Base-by-base conservation (phyloP, 31 red algal species). In the Endocladia muricata region DNA sequence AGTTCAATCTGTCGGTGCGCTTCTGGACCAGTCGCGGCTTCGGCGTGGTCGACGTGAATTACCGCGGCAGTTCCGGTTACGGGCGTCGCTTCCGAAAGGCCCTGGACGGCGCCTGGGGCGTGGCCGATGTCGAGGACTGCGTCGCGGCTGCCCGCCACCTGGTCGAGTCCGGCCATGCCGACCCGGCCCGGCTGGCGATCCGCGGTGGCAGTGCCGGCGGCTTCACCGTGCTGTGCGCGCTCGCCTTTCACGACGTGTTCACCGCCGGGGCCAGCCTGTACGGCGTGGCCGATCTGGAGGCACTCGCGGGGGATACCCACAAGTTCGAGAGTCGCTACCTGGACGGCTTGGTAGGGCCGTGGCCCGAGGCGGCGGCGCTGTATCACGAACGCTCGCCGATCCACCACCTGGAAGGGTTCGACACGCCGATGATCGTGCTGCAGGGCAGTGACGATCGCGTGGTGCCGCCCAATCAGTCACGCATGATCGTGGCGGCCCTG, bases 151-250 rank as follows among this genome's bases (percentile, higher is more conserved):
- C 43, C 0, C 3, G 37, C 3, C 68, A 55, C 68, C 41, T 44
- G 22, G n/a, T 65, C 13, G 2, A 85, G 6, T 31, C 28, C 2
- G 47, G 47, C n/a, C n/a, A n/a, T 11, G 47, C n/a, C 47, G 47
- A 52, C 47, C 13, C 13, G 47, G n/a, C 13, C 19, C 71, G 82
- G 13, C 25, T 91, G 0, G 86, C 22, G 17, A 61, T 88, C 26
- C 33, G 84, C 1, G 88, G 88, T 23, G 88, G 88, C 34, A 90
- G 84, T 32, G 72, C 85, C 61, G 88, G 88, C 3, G 88, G 88
- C 8, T 91, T 91, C 30, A 36, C 87, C 26, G 21, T 90, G 31
- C 76, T 40, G 29, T 25, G 36, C 29, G 71, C 73, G 21, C 81
- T 71, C 11, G 88, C 86, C 28, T 35, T 91, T 29, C 82, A 82